These are phyloP conservation scores for Phytophthora colocasiae DNA, from an alignment of 352 stramenopile species.

Conservation along the genomic window DNA sequence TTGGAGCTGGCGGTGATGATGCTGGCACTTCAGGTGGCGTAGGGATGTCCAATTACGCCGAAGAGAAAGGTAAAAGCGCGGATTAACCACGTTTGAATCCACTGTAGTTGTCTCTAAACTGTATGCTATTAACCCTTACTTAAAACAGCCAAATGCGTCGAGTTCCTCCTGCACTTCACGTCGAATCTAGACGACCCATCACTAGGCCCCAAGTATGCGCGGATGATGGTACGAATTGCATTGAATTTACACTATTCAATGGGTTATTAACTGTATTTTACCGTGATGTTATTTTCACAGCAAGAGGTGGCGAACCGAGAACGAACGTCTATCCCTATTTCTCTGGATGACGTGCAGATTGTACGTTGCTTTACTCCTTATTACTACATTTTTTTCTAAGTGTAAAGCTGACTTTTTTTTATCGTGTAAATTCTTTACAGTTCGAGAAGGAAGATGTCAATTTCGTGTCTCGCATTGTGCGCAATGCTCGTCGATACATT, in stretches of 20 bases:
- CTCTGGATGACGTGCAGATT: slow-evolving; percentile 82
- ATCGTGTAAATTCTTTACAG: slow-evolving; percentile 36
- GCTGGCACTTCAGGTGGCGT: slow-evolving; percentile 24
- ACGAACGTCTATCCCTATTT: slow-evolving; percentile 77
- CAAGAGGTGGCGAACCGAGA: slow-evolving; percentile 92
- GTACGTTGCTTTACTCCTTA: slow-evolving; percentile 49
- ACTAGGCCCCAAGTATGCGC: slow-evolving; percentile 76
- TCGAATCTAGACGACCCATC: slow-evolving; percentile 77
- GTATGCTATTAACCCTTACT: not conserved
- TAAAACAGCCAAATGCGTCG: slow-evolving; percentile 69
- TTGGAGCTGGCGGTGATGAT: slow-evolving; percentile 13
- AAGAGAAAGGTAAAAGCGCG: slow-evolving; percentile 34
- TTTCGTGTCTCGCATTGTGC: slow-evolving; percentile 86
- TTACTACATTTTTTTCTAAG: slow-evolving; percentile 34
- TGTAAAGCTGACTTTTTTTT: slow-evolving; percentile 47
- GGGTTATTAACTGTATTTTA: slow-evolving; percentile 9
- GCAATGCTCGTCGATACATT: slow-evolving; percentile 90
- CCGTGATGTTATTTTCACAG: slow-evolving; percentile 37
- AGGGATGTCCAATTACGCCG: slow-evolving; percentile 45
- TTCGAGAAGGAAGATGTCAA: slow-evolving; percentile 78
- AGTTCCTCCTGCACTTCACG: slow-evolving; percentile 76
- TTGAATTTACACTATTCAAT: not conserved
- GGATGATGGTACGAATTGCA: slow-evolving; percentile 67
- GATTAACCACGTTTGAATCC: not conserved
- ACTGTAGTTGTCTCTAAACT: not conserved